Evolutionary conservation across 371 early-diverging fungal species (phyloP), one percentile per base, ranked within the genome.

Genomic region (Funneliformis caledonium): DNA sequence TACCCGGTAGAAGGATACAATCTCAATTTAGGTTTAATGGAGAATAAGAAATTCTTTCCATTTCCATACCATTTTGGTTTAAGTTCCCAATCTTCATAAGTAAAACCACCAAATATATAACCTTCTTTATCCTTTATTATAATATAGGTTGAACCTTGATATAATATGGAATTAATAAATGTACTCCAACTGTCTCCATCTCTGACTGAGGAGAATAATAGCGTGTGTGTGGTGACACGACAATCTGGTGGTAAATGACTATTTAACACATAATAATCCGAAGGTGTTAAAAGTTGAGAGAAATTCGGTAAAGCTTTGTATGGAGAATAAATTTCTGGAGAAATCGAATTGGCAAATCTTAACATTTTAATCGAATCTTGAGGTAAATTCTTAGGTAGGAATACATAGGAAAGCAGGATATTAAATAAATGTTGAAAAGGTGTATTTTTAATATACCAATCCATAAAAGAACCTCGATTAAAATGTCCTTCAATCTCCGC

Each of bases 51-150:
- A 60, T 88, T 90, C 43, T 87, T 83, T 2, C 89, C 85, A 4
- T 87, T 85, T 11, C 96, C 97, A 60, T 89, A 91, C 90, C 96
- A 97, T 43, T 92, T 87, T 0, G 96, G 94, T 0, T 81, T 78
- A 19, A 86, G 84, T 12, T 87, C 83, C 85, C 91, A 89, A 26
- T 89, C 87, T 33, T 85, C 83, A 64, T 94, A 91, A 1, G 91
- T 88, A 83, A 93, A 97, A 1, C 90, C 94, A 0, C 96, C 97
- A 89, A 96, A 94, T n/a, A 90, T 82, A 56, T 87, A 80, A 10
- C 68, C 86, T 16, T 85, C 83, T 11, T 84, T 82, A 52, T 89
- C 89, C 47, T 85, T 83, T 75, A 91, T 82, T 26, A 90, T 78
- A 6, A 91, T 68, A 31, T 90, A 42, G 0, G 87, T 85, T 10